A percentile compares a stretch with the other conserved stretches of the same genome.
phyloP scores from a whole-genome alignment of 83 land plant species.

The Larix sibirica region DNA sequence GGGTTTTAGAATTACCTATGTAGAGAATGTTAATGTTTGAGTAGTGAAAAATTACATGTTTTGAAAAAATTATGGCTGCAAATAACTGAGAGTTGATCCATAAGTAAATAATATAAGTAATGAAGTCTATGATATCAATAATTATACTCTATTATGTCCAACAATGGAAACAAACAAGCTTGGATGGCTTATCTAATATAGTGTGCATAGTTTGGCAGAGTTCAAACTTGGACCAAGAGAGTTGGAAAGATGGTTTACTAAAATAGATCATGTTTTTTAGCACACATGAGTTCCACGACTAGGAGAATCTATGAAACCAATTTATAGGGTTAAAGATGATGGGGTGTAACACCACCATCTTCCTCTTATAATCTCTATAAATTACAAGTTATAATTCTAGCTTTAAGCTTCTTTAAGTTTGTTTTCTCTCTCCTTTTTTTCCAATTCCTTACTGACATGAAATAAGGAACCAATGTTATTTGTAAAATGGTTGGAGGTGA shows the following conservation, averaged over 20 bases:
- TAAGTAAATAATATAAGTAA: not conserved
- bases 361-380: slow-evolving; percentile 78
- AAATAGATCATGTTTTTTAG: slow-evolving; percentile 88
- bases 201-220: slow-evolving; percentile 31
- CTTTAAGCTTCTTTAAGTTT: not conserved
- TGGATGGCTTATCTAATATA: not conserved
- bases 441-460: slow-evolving; percentile 8
- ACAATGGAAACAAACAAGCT: not conserved
- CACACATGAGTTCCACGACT: slow-evolving; percentile 87
- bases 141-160: not conserved
- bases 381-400: slow-evolving; percentile 74
- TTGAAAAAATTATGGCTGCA: not conserved
- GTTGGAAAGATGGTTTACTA: slow-evolving; percentile 87
- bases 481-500: not conserved
- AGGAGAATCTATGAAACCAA: slow-evolving; percentile 77
- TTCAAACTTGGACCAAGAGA: slow-evolving; percentile 82
- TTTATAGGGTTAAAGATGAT: slow-evolving; percentile 69
- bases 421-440: not conserved
- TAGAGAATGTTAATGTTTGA: not conserved
- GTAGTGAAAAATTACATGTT: not conserved
- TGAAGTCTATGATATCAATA: not conserved
- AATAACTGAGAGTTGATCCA: too few relatives aligned
- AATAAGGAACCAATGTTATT: not conserved
- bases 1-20: not conserved
- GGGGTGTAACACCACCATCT: slow-evolving; percentile 70